Base-by-base conservation (phyloP, 192 early-diverging fungal genomes). In the Umbelopsis isabellina region DNA sequence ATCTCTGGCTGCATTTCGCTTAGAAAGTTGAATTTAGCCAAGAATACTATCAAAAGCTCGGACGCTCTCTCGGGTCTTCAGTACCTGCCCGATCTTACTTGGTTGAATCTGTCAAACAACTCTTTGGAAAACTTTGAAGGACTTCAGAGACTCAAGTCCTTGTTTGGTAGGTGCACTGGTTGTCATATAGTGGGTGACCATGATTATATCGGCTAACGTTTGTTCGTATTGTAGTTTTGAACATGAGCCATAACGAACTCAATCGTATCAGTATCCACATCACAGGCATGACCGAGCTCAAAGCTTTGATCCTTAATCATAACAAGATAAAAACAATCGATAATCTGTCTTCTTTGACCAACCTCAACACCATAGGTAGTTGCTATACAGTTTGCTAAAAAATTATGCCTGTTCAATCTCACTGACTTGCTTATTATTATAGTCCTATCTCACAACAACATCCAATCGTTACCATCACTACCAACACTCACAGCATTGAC, bases 381-480 rank as follows among this genome's bases (percentile, higher is more conserved):
- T 15, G 2, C 27, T 13, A 20, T 61, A 20, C 49, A 37, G n/a
- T 30, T 16, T 25, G 45, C 49, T 15, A 68, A 49, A 68, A 49
- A 9, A 7, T 10, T 22, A 25, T 12, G 18, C 21, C 2, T 30
- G 4, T 11, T 49, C 2, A 21, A 50, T 49, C 18, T 18, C 3
- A 50, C 25, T 68, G 27, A 49, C 47, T 20, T 23, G n/a, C 10
- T 10, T 3, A 15, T 22, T 9, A 4, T 6, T 33, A 4, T 58
- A 77, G 92, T 95, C 13, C 76, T 95, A 21, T 94, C 92, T 3
- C 90, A 95, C 66, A 95, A 95, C 84, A 69, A 86, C 53, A 74
- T 95, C 58, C 74, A 86, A 1, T 66, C 73, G 9, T 53, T 92
- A 8, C 85, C 88, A 1, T 75, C 81, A 2, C 79, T 95, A 22